Evolutionary conservation across 495 filamentous ascomycete genomes (phyloP).

Genomic region (Podospora conica): DNA sequence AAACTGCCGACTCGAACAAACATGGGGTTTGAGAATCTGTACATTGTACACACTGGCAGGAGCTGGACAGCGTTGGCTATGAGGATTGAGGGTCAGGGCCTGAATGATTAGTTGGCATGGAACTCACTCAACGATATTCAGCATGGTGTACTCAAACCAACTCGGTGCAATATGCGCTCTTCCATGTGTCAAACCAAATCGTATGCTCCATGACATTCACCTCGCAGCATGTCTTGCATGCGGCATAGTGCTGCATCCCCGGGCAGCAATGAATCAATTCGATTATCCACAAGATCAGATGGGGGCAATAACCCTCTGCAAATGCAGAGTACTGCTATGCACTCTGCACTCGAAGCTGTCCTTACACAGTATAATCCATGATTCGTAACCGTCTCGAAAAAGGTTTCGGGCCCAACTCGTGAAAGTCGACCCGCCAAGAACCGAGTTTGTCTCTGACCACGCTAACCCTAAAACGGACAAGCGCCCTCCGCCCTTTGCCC

Average conservation of each 20-base stretch:
- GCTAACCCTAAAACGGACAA: neutral
- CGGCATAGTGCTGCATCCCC: neutral
- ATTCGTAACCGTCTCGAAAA: neutral
- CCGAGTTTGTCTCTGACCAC: neutral
- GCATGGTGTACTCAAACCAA: neutral
- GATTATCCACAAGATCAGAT: neutral
- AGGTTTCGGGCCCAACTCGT: neutral
- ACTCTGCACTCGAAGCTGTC: neutral
- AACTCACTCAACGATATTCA: too few relatives aligned
- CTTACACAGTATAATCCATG: neutral
- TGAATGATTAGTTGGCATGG: too few relatives aligned
- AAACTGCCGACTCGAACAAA: neutral
- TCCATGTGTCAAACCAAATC: neutral
- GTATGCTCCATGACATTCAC: neutral
- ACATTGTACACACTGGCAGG: too few relatives aligned
- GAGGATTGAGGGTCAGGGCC: too few relatives aligned
- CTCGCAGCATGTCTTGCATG: neutral
- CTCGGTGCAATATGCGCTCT: neutral
- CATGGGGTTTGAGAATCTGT: too few relatives aligned
- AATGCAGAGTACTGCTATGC: too few relatives aligned
- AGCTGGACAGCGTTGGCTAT: neutral
- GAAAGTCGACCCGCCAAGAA: constrained; percentile 1
- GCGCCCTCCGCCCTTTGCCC: constrained; percentile 14
- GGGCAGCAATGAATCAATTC: neutral
- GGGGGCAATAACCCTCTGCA: neutral